Evolutionary conservation across 768 basidiomycete species (phyloP).

Genomic region (Roridomyces roridus): DNA sequence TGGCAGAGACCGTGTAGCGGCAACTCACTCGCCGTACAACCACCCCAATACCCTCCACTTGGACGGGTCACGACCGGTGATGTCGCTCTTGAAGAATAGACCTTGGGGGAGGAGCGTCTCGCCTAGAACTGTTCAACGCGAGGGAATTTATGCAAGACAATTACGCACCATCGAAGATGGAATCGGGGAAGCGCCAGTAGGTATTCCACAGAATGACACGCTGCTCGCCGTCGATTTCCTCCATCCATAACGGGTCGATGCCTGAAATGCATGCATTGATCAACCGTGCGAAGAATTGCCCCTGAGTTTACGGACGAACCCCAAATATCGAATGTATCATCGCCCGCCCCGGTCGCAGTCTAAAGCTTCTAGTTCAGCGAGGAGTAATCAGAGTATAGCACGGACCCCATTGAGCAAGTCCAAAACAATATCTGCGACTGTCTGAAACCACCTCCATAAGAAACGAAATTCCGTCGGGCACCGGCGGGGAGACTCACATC

Average conservation of each 20-base stretch:
- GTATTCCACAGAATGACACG: constrained; percentile 26
- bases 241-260: constrained; percentile 28
- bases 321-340: constrained; percentile 29
- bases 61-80: constrained; percentile 27
- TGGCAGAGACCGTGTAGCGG: neutral
- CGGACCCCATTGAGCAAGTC: constrained; percentile 29
- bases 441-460: constrained; percentile 12
- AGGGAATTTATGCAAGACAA: neutral
- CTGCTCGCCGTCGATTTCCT: constrained; percentile 21
- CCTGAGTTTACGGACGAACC: constrained; percentile 2
- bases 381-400: neutral
- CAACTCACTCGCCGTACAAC: constrained; percentile 26
- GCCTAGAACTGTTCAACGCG: neutral
- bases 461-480: too few relatives aligned
- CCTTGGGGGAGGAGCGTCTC: constrained; percentile 30
- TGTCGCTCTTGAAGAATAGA: constrained; percentile 30
- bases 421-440: constrained; percentile 28
- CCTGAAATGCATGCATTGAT: neutral
- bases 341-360: constrained; percentile 27
- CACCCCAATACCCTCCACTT: constrained; percentile 28
- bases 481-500: constrained; percentile 13
- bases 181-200: constrained; percentile 25
- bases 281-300: neutral
- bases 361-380: neutral
- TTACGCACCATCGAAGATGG: constrained; percentile 19